Percentiles rank a stretch among this genome's conserved stretches.
Conservation (phyloP, 2,329 filamentous ascomycete genomes). For the Cladobotryum mycophilum region DNA sequence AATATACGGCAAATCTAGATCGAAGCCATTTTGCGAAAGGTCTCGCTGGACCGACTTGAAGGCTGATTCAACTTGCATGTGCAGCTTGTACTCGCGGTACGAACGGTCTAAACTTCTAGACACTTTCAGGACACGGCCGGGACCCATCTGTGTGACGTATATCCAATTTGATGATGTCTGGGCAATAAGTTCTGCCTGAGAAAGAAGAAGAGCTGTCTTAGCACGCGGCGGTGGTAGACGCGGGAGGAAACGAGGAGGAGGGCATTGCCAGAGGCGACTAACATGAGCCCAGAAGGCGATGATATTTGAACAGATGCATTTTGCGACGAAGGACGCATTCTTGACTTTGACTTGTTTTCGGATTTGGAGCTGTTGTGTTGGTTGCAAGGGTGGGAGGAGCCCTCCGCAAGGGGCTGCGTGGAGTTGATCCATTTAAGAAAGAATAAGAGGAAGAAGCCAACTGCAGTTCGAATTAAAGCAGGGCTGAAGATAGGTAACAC, state of each 20-base stretch:
- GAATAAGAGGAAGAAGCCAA: too few species aligned
- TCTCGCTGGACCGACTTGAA: conserved; percentile 6
- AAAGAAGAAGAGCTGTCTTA: not conserved
- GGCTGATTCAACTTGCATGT: conserved; percentile 4
- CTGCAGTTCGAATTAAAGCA: too few species aligned
- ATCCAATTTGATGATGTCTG: conserved; percentile 8
- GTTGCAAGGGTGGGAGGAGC: not conserved
- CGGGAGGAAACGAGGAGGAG: not conserved
- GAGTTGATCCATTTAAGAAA: not conserved
- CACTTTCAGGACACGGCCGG: conserved; percentile 10
- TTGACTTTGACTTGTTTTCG: conserved; percentile 3
- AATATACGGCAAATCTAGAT: conserved; percentile 10
- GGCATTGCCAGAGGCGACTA: conserved; percentile 1
- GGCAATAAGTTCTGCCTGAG: conserved; percentile 9
- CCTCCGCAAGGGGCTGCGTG: not conserved
- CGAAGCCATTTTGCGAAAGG: conserved; percentile 1
- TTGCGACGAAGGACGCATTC: conserved; percentile 2
- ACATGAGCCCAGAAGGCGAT: conserved; percentile 10
- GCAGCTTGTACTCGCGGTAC: conserved; percentile 9
- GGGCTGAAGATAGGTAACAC: too few species aligned
- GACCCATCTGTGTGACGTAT: conserved; percentile 10
- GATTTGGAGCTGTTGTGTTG: not conserved
- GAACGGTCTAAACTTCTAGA: conserved; percentile 1
- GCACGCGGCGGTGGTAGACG: not conserved
- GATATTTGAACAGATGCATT: conserved; percentile 9